Conservation (phyloP, 306 rosid species). For the Trifolium dubium region DNA sequence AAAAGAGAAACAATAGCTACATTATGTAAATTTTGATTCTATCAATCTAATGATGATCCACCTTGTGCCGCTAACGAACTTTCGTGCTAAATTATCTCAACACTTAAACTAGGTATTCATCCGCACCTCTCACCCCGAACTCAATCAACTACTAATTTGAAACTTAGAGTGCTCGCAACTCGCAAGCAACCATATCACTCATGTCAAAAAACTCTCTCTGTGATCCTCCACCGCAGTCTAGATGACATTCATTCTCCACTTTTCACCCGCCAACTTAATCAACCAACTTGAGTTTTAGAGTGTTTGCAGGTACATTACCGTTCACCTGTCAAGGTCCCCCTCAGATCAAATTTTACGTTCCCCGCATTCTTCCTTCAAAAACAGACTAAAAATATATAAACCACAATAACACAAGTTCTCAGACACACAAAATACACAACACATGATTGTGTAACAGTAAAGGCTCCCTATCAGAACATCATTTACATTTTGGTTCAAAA, state of each 20-base stretch:
- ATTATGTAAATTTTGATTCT: background rate
- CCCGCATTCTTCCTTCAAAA: background rate
- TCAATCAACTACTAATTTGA: too few relatives aligned
- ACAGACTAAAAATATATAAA: background rate
- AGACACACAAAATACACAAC: background rate
- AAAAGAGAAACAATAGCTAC: background rate
- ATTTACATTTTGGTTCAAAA: conserved; percentile 9
- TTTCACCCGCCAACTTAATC: too few relatives aligned
- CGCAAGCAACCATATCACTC: too few relatives aligned
- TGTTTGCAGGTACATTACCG: background rate
- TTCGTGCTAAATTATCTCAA: background rate
- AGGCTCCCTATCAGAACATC: background rate
- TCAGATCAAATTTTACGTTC: background rate
- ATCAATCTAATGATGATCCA: background rate
- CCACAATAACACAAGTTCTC: background rate
- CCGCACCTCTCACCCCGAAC: too few relatives aligned
- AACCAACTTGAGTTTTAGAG: background rate
- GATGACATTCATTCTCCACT: too few relatives aligned
- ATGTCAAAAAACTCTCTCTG: too few relatives aligned
- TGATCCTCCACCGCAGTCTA: too few relatives aligned
- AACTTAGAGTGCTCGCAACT: too few relatives aligned
- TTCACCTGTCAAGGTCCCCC: background rate
- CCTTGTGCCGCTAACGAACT: background rate
- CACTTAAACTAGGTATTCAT: background rate
- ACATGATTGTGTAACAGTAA: background rate